A percentile compares a stretch with the other conserved stretches of the same genome.
phyloP scores from a whole-genome alignment of 257 asterid genomes.

The Solanum bulbocastanum region DNA sequence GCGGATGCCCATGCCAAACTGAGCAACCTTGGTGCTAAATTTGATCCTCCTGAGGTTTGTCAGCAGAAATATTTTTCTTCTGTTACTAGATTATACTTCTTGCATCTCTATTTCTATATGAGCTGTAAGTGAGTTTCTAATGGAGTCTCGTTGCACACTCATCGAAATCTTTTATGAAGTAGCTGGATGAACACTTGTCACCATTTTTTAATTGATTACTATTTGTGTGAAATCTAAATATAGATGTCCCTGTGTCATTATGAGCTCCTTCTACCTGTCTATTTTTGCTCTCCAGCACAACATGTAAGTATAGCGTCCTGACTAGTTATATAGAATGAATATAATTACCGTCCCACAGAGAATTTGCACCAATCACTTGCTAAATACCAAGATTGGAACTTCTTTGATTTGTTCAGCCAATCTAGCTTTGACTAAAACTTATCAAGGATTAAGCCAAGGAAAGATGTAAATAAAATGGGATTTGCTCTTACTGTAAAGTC shows the following conservation, averaged over 20 bases:
- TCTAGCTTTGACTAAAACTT: not conserved
- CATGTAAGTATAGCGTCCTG: not conserved
- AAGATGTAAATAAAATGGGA: not conserved
- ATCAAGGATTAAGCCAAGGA: not conserved
- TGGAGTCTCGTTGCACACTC: not conserved
- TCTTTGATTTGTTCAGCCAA: not conserved
- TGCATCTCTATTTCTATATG: not conserved
- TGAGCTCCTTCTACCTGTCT: not conserved
- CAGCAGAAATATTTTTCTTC: not conserved
- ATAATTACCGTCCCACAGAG: not conserved
- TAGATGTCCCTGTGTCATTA: not conserved
- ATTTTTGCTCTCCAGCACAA: not conserved
- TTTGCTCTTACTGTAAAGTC: not conserved
- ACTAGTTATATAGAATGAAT: not conserved
- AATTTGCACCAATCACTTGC: not conserved
- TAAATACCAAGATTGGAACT: not conserved
- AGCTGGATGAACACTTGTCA: not conserved
- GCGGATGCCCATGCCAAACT: constrained; percentile 98
- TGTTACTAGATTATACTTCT: not conserved
- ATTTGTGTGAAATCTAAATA: not conserved
- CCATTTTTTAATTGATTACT: not conserved
- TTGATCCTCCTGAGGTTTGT: constrained; percentile 88
- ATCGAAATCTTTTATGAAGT: not conserved
- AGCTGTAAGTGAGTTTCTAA: not conserved
- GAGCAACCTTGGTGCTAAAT: constrained; percentile 92